phyloP scores from a whole-genome alignment of 768 basidiomycete species.

The Leccinum barrowsii region DNA sequence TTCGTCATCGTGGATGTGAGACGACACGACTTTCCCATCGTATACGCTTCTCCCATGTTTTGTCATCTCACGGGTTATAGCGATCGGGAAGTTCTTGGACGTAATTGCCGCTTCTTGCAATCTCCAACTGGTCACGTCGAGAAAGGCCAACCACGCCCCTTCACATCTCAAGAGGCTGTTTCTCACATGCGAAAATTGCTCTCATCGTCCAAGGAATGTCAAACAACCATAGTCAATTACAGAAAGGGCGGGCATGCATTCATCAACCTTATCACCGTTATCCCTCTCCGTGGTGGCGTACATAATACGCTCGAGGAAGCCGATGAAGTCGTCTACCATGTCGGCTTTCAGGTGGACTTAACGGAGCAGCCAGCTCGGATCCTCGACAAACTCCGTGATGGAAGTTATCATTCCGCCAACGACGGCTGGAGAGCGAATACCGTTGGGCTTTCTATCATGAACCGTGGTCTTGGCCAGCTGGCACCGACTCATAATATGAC shows the following conservation, averaged over 20 bases:
- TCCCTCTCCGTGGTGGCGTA: slow-evolving; percentile 73
- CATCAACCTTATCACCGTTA: slow-evolving; percentile 88
- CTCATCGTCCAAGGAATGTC: slow-evolving; percentile 78
- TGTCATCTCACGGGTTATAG: slow-evolving; percentile 70
- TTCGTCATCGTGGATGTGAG: slow-evolving; percentile 88
- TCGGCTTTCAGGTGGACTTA: slow-evolving; percentile 96
- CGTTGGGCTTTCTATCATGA: neutral
- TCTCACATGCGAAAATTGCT: slow-evolving; percentile 65
- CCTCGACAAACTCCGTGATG: slow-evolving; percentile 72
- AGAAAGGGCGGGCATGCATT: slow-evolving; percentile 81
- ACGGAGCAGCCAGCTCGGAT: slow-evolving; percentile 83
- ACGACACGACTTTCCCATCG: slow-evolving; percentile 78
- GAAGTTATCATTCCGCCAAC: slow-evolving; percentile 65
- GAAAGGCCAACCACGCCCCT: slow-evolving; percentile 52
- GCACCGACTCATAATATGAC: slow-evolving; percentile 18
- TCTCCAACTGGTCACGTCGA: slow-evolving; percentile 59
- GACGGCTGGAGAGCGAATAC: slow-evolving; percentile 33
- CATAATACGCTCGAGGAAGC: slow-evolving; percentile 46
- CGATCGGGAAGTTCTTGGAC: slow-evolving; percentile 75
- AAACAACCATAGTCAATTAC: slow-evolving; percentile 85
- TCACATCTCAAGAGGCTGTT: slow-evolving; percentile 63
- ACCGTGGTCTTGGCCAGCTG: slow-evolving; percentile 9
- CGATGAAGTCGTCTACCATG: slow-evolving; percentile 76
- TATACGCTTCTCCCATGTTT: slow-evolving; percentile 89
- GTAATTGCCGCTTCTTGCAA: slow-evolving; percentile 91